Evolutionary conservation across 306 rosid genomes (phyloP), one percentile per base, ranked within the genome.

Genomic region (Cucurbita moschata): DNA sequence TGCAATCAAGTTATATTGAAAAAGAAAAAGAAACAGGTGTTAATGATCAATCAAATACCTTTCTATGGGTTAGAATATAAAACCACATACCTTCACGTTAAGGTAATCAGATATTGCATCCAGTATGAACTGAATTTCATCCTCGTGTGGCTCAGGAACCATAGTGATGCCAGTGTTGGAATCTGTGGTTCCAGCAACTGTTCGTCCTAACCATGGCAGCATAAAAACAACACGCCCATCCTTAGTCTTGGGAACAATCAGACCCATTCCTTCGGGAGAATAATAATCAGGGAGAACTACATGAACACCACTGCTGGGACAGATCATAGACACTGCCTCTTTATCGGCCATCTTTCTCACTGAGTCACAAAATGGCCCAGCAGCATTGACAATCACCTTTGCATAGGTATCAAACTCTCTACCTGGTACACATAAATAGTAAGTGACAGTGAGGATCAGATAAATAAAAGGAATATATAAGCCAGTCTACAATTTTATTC

Each of bases 141-240:
- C 96, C 80, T 95, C 99, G 72, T 91, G 96, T 39, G 99, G 99
- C 80, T 95, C 99, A 71, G 99, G 99, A 80, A 91, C 91, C 65
- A 79, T 79, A 44, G 97, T 89, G 71, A 95, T 95, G 55, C 47
- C 0, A 9, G 99, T 91, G 82, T 75, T 88, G 75, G 99, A 95
- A 89, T 95, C 99, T 61, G 99, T 91, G 73, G 99, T 95, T 64
- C 99, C 99, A 80, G 99, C 99, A 78, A 95, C 86, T 42, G 99
- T 91, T 75, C 91, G 88, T 77, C 99, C 99, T 82, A 95, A 85
- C 99, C 99, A 95, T 18, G 99, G 99, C 61, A 95, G 88, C 99
- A 95, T 95, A 82, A 95, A 95, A 77, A 91, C 90, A 81, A 95
- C 96, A 65, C 99, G 97, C 8, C 99, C 99, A 77, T 95, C 99